phyloP scores from a whole-genome alignment of 768 basidiomycete genomes.

The Macrolepiota fuliginosa region DNA sequence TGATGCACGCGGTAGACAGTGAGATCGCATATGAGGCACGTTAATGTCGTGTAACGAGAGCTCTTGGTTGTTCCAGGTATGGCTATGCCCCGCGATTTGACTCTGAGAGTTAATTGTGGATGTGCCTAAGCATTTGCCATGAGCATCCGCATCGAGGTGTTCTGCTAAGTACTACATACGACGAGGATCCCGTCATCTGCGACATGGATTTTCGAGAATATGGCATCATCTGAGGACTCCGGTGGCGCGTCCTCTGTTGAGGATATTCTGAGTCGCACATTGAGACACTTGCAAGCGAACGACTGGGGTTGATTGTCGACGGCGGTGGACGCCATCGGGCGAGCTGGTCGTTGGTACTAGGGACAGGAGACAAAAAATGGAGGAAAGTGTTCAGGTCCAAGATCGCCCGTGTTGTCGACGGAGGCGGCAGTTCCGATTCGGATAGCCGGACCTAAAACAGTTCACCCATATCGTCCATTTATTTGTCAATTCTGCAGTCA shows the following conservation, averaged over 20 bases:
- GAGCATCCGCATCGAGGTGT: constrained; percentile 4
- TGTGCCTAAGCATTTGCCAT: constrained; percentile 45
- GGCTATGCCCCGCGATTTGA: constrained; percentile 43
- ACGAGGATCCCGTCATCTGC: constrained; percentile 66
- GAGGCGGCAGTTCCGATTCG: constrained; percentile 38
- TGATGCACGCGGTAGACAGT: constrained; percentile 70
- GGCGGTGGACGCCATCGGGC: constrained; percentile 29
- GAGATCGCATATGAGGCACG: constrained; percentile 66
- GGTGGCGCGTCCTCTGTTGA: constrained; percentile 30
- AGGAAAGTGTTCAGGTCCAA: constrained; percentile 19
- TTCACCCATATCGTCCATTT: constrained; percentile 1
- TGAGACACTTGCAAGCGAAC: constrained; percentile 71
- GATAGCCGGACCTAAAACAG: constrained; percentile 31
- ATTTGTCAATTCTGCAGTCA: background rate
- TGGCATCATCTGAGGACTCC: constrained; percentile 31
- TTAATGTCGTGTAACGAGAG: constrained; percentile 61
- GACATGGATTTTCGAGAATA: constrained; percentile 57
- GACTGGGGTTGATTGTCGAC: constrained; percentile 18
- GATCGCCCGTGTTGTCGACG: constrained; percentile 18
- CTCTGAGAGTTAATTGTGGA: constrained; percentile 68
- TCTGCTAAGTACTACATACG: constrained; percentile 37
- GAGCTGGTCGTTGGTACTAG: constrained; percentile 13
- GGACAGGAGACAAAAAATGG: constrained; percentile 13
- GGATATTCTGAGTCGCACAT: constrained; percentile 53
- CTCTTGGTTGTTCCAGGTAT: constrained; percentile 45